phyloP scores from a whole-genome alignment of 2,329 filamentous ascomycete species.

The Colletotrichum tropicicola region DNA sequence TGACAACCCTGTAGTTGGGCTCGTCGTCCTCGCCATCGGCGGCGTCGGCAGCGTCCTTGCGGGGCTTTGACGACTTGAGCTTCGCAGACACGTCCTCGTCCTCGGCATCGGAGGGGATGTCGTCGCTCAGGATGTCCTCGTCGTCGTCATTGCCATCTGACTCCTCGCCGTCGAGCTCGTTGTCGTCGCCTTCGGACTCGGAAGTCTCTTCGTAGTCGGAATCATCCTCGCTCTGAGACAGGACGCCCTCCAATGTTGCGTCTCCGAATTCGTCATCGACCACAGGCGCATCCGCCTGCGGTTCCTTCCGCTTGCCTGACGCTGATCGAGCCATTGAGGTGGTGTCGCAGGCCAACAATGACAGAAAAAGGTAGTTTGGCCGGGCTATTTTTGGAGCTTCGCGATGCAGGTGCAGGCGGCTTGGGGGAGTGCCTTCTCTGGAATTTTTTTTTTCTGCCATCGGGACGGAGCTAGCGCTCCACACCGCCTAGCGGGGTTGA shows the following conservation, averaged over 20 bases:
- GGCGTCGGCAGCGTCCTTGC: conserved; percentile 37
- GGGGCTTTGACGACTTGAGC: conserved; percentile 34
- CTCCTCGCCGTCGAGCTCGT: conserved; percentile 50
- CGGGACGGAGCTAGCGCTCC: conserved; percentile 8
- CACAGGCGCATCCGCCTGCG: conserved; percentile 61
- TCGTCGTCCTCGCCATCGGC: conserved; percentile 47
- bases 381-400: conserved; percentile 31
- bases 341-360: conserved; percentile 1
- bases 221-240: conserved; percentile 66
- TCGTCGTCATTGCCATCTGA: conserved; percentile 49
- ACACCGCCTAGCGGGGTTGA: conserved; percentile 29
- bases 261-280: conserved; percentile 70
- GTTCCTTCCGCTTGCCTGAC: conserved; percentile 72
- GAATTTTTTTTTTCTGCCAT: conserved; percentile 33
- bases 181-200: conserved; percentile 38
- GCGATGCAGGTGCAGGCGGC: conserved; percentile 26
- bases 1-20: conserved; percentile 66
- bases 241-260: conserved; percentile 62
- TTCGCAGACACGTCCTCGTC: conserved; percentile 45
- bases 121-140: conserved; percentile 49
- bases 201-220: conserved; percentile 61
- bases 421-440: conserved; percentile 11
- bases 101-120: conserved; percentile 51
- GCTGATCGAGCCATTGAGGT: conserved; percentile 50
- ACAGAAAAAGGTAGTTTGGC: conserved; percentile 8